Conservation (phyloP, 148 eudicot genomes). For the Fagopyrum tataricum region DNA sequence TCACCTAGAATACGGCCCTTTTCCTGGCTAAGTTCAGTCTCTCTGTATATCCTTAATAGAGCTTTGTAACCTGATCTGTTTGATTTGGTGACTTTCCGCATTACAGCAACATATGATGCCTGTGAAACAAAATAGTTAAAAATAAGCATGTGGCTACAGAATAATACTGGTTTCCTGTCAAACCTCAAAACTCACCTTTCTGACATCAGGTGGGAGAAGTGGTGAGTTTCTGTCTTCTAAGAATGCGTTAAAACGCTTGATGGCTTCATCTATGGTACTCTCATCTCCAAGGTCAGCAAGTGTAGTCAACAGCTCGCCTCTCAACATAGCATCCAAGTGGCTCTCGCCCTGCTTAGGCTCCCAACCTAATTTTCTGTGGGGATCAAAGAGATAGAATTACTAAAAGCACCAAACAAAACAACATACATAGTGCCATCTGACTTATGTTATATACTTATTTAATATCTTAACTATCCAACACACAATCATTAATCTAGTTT, state of each 20-base stretch:
- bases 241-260: constrained; percentile 69
- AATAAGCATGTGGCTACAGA: not conserved
- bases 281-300: constrained; percentile 79
- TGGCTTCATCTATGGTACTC: constrained; percentile 63
- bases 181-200: constrained; percentile 43
- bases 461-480: too few species aligned
- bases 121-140: constrained; percentile 17
- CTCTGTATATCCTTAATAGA: constrained; percentile 69
- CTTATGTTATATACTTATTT: not conserved
- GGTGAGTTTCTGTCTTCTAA: constrained; percentile 64
- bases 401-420: not conserved
- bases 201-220: constrained; percentile 89
- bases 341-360: constrained; percentile 81
- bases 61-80: constrained; percentile 68
- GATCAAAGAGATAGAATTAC: not conserved
- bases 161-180: not conserved
- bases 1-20: constrained; percentile 78
- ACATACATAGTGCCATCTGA: not conserved
- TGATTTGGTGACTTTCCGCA: constrained; percentile 55
- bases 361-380: constrained; percentile 81
- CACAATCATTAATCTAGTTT: too few species aligned
- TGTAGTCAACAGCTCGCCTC: constrained; percentile 79
- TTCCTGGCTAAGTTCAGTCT: constrained; percentile 94
- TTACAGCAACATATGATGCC: constrained; percentile 91
- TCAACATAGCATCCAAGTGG: constrained; percentile 94